phyloP scores from a whole-genome alignment of 1,284 basidiomycete species.

The Mycena sp. region DNA sequence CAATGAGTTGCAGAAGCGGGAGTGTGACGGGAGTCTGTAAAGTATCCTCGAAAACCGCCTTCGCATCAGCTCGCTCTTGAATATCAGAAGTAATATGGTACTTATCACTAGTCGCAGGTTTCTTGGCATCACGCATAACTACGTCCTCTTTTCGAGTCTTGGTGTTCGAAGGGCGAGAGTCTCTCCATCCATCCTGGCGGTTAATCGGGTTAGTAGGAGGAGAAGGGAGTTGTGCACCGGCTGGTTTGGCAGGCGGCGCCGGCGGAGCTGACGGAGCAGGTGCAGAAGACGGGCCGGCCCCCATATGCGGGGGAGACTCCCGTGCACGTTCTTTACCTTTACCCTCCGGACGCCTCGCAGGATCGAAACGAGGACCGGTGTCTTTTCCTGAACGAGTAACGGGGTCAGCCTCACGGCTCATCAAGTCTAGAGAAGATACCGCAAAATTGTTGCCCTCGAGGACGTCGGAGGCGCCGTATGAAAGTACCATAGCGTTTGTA shows the following conservation, averaged over 20 bases:
- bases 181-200: too few relatives aligned
- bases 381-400: background rate
- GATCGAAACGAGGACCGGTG: background rate
- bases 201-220: too few relatives aligned
- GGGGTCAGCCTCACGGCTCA: background rate
- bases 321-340: too few relatives aligned
- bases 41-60: too few relatives aligned
- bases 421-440: background rate
- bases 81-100: too few relatives aligned
- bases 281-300: background rate
- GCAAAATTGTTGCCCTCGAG: background rate
- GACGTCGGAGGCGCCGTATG: background rate
- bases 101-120: too few relatives aligned
- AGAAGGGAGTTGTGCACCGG: too few relatives aligned
- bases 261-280: too few relatives aligned
- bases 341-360: background rate
- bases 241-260: too few relatives aligned
- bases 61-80: too few relatives aligned
- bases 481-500: background rate
- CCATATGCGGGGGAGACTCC: background rate
- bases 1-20: too few relatives aligned
- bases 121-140: background rate
- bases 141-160: background rate
- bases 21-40: too few relatives aligned
- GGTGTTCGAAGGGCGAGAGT: background rate